Conservation (phyloP, 176 grass and related monocot species). For the Saccharum officinarum region DNA sequence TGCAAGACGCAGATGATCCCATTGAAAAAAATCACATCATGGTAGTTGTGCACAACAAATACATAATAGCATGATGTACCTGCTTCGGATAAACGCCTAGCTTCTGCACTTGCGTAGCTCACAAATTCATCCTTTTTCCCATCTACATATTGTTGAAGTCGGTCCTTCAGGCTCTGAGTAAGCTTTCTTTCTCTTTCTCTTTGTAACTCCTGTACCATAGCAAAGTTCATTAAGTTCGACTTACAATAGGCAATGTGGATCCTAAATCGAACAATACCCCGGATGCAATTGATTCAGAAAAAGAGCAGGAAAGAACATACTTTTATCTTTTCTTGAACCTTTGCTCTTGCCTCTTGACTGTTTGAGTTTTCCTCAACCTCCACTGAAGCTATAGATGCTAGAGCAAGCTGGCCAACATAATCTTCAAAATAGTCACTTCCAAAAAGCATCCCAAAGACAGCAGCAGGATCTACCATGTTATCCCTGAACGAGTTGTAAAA, state of each 20-base stretch:
- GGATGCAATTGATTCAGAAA: conserved; percentile 9
- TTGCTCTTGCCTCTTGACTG: conserved; percentile 57
- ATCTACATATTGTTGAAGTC: conserved; percentile 75
- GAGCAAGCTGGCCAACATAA: conserved; percentile 92
- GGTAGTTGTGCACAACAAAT: neutral
- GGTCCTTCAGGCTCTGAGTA: conserved; percentile 76
- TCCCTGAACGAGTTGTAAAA: conserved; percentile 52
- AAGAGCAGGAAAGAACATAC: conserved; percentile 38
- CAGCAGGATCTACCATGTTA: conserved; percentile 82
- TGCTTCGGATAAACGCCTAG: conserved; percentile 75
- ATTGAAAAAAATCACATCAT: neutral
- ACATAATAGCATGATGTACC: conserved; percentile 45
- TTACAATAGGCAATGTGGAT: neutral
- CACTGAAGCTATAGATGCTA: conserved; percentile 81
- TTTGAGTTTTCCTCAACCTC: conserved; percentile 70
- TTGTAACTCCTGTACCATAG: conserved; percentile 70
- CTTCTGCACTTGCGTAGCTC: conserved; percentile 73
- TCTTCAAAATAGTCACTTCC: conserved; percentile 98
- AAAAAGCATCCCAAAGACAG: conserved; percentile 99
- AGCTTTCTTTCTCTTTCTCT: conserved; percentile 79
- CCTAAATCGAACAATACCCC: neutral
- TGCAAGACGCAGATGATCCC: neutral
- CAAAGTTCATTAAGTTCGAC: conserved; percentile 24
- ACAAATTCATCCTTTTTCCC: conserved; percentile 80
- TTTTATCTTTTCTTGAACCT: conserved; percentile 89